phyloP scores from a whole-genome alignment of 257 asterid species.

The Solanum gandarillasii region DNA sequence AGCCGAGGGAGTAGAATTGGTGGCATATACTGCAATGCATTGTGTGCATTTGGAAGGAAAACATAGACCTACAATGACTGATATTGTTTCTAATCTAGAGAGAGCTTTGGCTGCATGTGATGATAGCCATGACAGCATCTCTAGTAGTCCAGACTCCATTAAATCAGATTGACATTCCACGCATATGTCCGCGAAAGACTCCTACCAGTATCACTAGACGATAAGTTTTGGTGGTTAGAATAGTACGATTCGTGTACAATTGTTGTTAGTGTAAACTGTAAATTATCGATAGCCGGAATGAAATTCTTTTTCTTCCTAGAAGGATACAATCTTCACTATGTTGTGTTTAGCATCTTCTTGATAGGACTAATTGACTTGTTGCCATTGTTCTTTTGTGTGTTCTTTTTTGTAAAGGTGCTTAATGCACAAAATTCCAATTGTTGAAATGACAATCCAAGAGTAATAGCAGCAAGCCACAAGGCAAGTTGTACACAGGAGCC shows the following conservation, averaged over 20 bases:
- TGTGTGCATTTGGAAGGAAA: slow-evolving; percentile 5
- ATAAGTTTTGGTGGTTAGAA: not conserved
- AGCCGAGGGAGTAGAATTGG: slow-evolving; percentile 7
- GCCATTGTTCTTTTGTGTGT: not conserved
- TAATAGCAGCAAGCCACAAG: not conserved
- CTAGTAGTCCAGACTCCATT: not conserved
- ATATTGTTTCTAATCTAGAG: slow-evolving; percentile 7
- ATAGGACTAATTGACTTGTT: not conserved
- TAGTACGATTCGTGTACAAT: not conserved
- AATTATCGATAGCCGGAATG: not conserved
- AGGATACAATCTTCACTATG: not conserved
- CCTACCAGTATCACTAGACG: not conserved
- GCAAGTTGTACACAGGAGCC: not conserved
- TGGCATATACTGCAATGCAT: slow-evolving; percentile 14
- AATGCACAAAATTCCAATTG: not conserved
- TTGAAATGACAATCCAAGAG: not conserved
- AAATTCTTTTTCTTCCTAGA: not conserved
- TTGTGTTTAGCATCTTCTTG: not conserved
- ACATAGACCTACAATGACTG: slow-evolving; percentile 8
- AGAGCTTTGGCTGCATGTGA: slow-evolving; percentile 1
- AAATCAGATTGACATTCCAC: not conserved
- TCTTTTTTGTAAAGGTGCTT: not conserved
- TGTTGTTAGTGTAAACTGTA: not conserved
- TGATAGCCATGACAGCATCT: slow-evolving; percentile 2
- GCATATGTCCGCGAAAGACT: not conserved